Conservation (phyloP, 1,284 basidiomycete genomes). For the Phellopilus nigrolimitatus region DNA sequence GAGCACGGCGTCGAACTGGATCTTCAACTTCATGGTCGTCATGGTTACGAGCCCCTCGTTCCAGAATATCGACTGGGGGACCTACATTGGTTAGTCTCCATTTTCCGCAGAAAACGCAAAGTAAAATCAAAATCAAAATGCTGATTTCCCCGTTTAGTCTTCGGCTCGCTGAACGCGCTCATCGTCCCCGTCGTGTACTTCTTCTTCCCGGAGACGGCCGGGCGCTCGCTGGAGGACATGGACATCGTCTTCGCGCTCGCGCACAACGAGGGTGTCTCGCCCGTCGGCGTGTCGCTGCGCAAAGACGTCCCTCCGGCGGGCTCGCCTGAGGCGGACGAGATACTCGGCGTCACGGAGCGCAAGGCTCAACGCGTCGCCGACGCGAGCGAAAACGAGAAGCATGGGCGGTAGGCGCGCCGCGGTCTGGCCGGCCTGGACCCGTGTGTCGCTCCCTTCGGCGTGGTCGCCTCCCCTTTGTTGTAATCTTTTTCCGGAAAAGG, state of each 20-base stretch:
- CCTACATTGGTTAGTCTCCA: slow-evolving; percentile 48
- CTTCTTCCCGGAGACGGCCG: slow-evolving; percentile 68
- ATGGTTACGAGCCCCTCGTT: slow-evolving; percentile 67
- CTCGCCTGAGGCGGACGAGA: slow-evolving; percentile 20
- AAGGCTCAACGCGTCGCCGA: too few relatives aligned
- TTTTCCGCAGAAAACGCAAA: background rate
- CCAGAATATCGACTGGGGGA: slow-evolving; percentile 55
- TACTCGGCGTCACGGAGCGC: slow-evolving; percentile 17
- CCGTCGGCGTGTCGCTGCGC: slow-evolving; percentile 50
- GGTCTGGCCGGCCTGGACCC: too few relatives aligned
- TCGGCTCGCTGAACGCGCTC: slow-evolving; percentile 55
- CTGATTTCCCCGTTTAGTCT: slow-evolving; percentile 35
- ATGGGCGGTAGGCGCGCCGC: too few relatives aligned
- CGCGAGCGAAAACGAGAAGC: too few relatives aligned
- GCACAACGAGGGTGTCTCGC: slow-evolving; percentile 51
- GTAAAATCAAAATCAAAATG: too few relatives aligned
- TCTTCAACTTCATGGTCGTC: slow-evolving; percentile 61
- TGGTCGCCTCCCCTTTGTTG: too few relatives aligned
- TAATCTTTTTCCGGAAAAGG: too few relatives aligned
- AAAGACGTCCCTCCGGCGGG: slow-evolving; percentile 42
- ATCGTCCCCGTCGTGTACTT: slow-evolving; percentile 58
- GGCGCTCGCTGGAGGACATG: slow-evolving; percentile 60
- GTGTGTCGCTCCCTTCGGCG: too few relatives aligned
- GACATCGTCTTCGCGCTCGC: slow-evolving; percentile 60
- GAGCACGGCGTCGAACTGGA: slow-evolving; percentile 66